These are phyloP conservation scores for Diaporthe sp. DNA, from an alignment of 2,329 filamentous ascomycete genomes.

Conservation along the genomic window DNA sequence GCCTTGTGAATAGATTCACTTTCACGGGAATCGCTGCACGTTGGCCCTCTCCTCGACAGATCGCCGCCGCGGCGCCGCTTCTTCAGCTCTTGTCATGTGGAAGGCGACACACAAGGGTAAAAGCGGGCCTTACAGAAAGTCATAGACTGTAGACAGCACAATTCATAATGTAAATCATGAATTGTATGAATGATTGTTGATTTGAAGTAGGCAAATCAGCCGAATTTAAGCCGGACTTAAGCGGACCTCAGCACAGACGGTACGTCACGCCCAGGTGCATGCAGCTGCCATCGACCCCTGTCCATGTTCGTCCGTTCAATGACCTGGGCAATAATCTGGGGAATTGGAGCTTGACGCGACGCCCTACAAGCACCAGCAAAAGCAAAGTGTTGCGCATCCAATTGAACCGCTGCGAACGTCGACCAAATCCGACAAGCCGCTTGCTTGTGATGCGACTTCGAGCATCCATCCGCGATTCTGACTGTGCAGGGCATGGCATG, in stretches of 20 bases:
- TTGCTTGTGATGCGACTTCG: not conserved
- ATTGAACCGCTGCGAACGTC: not conserved
- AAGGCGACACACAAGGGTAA: too few relatives aligned
- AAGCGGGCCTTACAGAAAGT: too few relatives aligned
- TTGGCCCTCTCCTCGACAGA: too few relatives aligned
- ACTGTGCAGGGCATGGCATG: constrained; percentile 13
- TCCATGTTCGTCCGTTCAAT: constrained; percentile 8
- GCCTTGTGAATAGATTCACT: too few relatives aligned
- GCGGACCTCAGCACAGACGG: not conserved
- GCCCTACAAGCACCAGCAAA: not conserved
- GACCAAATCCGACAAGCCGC: not conserved
- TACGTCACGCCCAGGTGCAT: constrained; percentile 27
- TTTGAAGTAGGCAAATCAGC: not conserved
- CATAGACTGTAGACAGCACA: too few relatives aligned
- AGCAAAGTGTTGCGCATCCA: not conserved
- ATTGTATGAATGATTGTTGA: too few relatives aligned
- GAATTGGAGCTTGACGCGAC: constrained; percentile 18
- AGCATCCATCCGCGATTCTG: not conserved
- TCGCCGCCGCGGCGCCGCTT: too few relatives aligned
- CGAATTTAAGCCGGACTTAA: not conserved
- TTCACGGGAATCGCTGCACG: too few relatives aligned
- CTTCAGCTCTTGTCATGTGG: too few relatives aligned
- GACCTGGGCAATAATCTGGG: not conserved
- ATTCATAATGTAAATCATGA: too few relatives aligned
- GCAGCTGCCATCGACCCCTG: constrained; percentile 29